phyloP scores from a whole-genome alignment of 768 basidiomycete genomes.

The Cyclocybe cylindracea region DNA sequence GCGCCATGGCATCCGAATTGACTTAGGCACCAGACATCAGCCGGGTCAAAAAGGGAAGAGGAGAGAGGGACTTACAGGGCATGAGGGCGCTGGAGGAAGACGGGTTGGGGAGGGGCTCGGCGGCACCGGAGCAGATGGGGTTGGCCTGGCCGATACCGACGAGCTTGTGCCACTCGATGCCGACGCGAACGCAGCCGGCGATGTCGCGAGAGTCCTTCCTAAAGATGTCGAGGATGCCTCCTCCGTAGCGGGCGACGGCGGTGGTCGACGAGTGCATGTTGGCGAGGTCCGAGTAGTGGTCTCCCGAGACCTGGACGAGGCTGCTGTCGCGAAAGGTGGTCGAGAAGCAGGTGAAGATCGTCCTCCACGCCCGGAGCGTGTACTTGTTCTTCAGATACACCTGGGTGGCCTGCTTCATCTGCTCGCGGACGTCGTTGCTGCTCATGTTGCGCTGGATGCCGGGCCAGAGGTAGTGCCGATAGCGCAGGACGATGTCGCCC shows the following conservation, averaged over 20 bases:
- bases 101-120: too few relatives aligned
- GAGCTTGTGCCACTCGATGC: conserved; percentile 10
- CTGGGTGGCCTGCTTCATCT: not conserved
- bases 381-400: not conserved
- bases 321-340: not conserved
- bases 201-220: not conserved
- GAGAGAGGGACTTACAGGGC: too few relatives aligned
- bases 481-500: not conserved
- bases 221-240: too few relatives aligned
- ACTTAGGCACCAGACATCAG: too few relatives aligned
- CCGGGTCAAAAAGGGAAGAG: too few relatives aligned
- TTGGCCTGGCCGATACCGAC: conserved; percentile 5
- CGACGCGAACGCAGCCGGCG: conserved; percentile 4
- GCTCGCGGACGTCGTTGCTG: not conserved
- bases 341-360: conserved; percentile 1
- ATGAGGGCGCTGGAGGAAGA: too few relatives aligned
- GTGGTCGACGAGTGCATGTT: conserved; percentile 2
- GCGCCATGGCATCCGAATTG: too few relatives aligned
- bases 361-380: not conserved
- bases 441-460: not conserved
- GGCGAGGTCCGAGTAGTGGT: conserved; percentile 1
- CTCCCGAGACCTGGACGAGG: not conserved
- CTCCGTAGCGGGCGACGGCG: not conserved
- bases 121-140: not conserved
- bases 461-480: conserved; percentile 6